Conservation (phyloP, 2,329 filamentous ascomycete species). For the Nemania diffusa region DNA sequence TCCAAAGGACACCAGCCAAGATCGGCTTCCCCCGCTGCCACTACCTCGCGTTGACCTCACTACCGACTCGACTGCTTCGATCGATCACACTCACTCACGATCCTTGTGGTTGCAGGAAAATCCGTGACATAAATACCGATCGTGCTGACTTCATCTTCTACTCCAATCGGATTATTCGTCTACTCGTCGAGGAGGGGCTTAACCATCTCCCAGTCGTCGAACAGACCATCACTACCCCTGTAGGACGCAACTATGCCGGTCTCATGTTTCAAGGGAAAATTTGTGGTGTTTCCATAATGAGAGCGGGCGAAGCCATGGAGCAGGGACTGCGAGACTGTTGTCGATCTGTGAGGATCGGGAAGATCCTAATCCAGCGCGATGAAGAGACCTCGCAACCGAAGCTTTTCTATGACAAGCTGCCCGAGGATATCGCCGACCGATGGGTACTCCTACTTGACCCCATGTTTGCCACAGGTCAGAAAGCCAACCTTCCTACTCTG, state of each 20-base stretch:
- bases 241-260: conserved; percentile 87
- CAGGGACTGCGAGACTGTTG: conserved; percentile 96
- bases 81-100: conserved; percentile 24
- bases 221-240: conserved; percentile 89
- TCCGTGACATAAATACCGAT: conserved; percentile 88
- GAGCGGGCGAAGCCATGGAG: conserved; percentile 98
- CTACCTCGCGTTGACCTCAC: neutral
- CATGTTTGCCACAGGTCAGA: conserved; percentile 96
- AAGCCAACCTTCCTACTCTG: conserved; percentile 5
- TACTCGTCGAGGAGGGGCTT: conserved; percentile 95
- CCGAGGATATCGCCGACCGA: conserved; percentile 88
- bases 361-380: conserved; percentile 97
- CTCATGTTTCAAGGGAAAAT: conserved; percentile 98
- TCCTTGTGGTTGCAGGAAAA: conserved; percentile 75
- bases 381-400: conserved; percentile 93
- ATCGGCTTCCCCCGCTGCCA: conserved; percentile 1
- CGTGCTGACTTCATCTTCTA: conserved; percentile 99
- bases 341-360: conserved; percentile 96
- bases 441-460: conserved; percentile 96
- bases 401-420: conserved; percentile 97
- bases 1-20: conserved; percentile 5
- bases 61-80: neutral
- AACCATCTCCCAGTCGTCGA: conserved; percentile 95
- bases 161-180: conserved; percentile 95
- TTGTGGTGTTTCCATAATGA: conserved; percentile 98